A percentile compares a stretch with the other conserved stretches of the same genome.
phyloP scores from a whole-genome alignment of 768 basidiomycete species.

The Russula virescens region DNA sequence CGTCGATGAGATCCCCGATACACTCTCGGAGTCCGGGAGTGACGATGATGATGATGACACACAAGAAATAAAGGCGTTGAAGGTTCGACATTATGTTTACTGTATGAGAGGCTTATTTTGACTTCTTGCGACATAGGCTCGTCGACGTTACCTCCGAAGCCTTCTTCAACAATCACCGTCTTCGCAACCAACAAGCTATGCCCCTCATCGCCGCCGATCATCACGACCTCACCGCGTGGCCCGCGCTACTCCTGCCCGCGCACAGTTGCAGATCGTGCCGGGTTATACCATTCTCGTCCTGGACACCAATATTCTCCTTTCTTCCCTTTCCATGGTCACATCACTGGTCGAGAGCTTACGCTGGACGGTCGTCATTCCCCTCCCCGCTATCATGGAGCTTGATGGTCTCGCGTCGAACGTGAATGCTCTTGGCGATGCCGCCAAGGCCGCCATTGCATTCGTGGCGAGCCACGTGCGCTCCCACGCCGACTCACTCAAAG shows the following conservation, averaged over 20 bases:
- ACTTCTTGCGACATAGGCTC: conserved; percentile 43
- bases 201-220: conserved; percentile 21
- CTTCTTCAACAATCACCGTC: conserved; percentile 49
- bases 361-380: conserved; percentile 89
- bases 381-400: conserved; percentile 95
- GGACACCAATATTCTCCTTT: conserved; percentile 92
- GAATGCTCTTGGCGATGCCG: conserved; percentile 65
- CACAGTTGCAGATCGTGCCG: conserved; percentile 54
- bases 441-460: conserved; percentile 66
- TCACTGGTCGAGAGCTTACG: conserved; percentile 70
- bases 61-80: conserved; percentile 71
- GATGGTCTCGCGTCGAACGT: conserved; percentile 75
- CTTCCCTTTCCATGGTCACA: conserved; percentile 66
- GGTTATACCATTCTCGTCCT: conserved; percentile 90
- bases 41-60: conserved; percentile 63
- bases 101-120: neutral
- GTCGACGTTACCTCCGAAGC: conserved; percentile 64
- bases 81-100: conserved; percentile 42
- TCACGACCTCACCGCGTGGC: conserved; percentile 30
- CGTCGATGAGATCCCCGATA: conserved; percentile 39
- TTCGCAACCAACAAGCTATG: conserved; percentile 26
- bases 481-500: conserved; percentile 75
- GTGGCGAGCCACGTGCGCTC: conserved; percentile 71
- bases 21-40: conserved; percentile 25
- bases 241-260: conserved; percentile 31